Percentiles rank a stretch among this genome's conserved stretches.
Conservation (phyloP, 2,329 filamentous ascomycete genomes). For the Bipolaris gigantea region DNA sequence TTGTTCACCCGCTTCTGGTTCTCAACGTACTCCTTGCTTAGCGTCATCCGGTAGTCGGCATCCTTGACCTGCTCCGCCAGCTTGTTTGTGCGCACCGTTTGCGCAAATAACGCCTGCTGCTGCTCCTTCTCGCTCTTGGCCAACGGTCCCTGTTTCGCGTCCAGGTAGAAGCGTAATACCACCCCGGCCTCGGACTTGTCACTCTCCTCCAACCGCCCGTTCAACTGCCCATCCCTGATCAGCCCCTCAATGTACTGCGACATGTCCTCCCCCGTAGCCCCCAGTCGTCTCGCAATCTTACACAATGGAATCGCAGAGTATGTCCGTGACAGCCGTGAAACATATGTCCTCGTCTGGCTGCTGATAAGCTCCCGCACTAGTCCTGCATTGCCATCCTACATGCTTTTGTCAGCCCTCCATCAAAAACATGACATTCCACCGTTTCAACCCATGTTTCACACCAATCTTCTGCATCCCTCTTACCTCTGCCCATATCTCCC, state of each 20-base stretch:
- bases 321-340: slow-evolving; percentile 71
- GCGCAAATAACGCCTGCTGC: slow-evolving; percentile 51
- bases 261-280: slow-evolving; percentile 54
- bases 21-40: slow-evolving; percentile 63
- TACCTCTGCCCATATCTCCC: slow-evolving; percentile 62
- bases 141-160: slow-evolving; percentile 41
- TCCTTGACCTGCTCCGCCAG: slow-evolving; percentile 57
- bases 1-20: slow-evolving; percentile 53
- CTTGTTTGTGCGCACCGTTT: slow-evolving; percentile 54
- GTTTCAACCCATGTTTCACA: slow-evolving; percentile 16
- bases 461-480: slow-evolving; percentile 15
- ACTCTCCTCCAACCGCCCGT: slow-evolving; percentile 54
- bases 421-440: slow-evolving; percentile 13
- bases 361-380: slow-evolving; percentile 70
- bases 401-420: slow-evolving; percentile 21
- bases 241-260: slow-evolving; percentile 57
- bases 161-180: slow-evolving; percentile 58
- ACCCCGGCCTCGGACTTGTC: slow-evolving; percentile 44
- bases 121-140: slow-evolving; percentile 47
- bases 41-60: slow-evolving; percentile 58
- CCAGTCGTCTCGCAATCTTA: slow-evolving; percentile 56
- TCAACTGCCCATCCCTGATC: slow-evolving; percentile 54
- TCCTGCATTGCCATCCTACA: slow-evolving; percentile 69
- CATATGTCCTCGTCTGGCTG: slow-evolving; percentile 74
- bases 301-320: slow-evolving; percentile 66